Evolutionary conservation across 2,329 filamentous ascomycete genomes (phyloP).

Genomic region (Colletotrichum salicis): DNA sequence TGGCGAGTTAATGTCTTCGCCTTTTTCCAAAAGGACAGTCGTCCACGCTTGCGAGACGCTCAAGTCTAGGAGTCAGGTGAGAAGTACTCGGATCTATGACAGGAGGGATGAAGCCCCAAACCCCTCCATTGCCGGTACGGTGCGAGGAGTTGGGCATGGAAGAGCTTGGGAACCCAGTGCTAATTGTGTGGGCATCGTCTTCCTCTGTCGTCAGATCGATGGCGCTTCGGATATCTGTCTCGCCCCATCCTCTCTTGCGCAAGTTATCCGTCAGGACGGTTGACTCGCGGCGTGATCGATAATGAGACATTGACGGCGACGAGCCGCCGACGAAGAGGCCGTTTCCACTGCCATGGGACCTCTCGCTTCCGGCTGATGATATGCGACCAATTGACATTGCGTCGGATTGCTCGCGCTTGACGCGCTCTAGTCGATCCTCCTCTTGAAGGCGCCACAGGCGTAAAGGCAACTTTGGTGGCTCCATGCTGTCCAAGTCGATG

Average conservation of each 20-base stretch:
- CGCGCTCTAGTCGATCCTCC: neutral
- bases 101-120: neutral
- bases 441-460: neutral
- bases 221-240: neutral
- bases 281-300: neutral
- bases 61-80: neutral
- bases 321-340: neutral
- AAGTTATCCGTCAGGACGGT: constrained; percentile 1
- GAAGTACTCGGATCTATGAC: neutral
- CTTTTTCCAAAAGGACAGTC: neutral
- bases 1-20: neutral
- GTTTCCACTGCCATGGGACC: neutral
- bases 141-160: neutral
- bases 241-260: neutral
- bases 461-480: neutral
- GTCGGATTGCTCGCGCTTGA: neutral
- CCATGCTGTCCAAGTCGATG: constrained; percentile 14
- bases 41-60: neutral
- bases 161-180: neutral
- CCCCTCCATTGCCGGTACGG: neutral
- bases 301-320: neutral
- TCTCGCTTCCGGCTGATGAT: neutral
- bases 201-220: neutral
- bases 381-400: neutral
- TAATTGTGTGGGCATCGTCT: neutral